Conservation (phyloP, 2,329 filamentous ascomycete genomes). For the Verticillium alfalfae region DNA sequence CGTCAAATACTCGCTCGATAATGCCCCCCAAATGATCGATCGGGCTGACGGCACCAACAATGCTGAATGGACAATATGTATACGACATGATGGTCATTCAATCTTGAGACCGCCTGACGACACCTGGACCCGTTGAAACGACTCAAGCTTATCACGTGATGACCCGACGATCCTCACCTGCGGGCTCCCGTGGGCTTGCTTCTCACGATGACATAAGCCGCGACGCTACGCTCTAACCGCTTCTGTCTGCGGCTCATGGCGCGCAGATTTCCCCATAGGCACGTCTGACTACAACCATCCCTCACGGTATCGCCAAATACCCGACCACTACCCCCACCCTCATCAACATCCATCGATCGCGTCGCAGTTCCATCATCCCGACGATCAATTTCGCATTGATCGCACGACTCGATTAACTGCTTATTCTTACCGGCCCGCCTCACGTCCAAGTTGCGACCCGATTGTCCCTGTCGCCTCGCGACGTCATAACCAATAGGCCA, state of each 20-base stretch:
- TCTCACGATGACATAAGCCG: not conserved
- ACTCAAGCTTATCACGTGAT: not conserved
- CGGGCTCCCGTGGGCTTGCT: not conserved
- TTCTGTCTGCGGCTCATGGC: not conserved
- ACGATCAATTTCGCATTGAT: not conserved
- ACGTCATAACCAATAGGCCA: not conserved
- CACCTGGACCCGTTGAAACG: too few species aligned
- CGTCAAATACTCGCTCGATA: not conserved
- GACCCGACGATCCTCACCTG: not conserved
- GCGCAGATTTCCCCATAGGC: not conserved
- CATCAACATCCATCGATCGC: not conserved
- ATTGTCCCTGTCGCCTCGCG: not conserved
- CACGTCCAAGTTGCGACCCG: not conserved
- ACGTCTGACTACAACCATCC: conserved; percentile 1
- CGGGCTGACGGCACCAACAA: too few species aligned
- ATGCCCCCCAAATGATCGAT: not conserved
- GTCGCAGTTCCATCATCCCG: not conserved
- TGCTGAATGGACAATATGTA: too few species aligned
- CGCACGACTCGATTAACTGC: not conserved
- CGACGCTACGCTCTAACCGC: not conserved
- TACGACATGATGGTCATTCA: too few species aligned
- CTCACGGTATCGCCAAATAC: not conserved
- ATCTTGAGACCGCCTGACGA: too few species aligned
- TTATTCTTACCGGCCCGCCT: not conserved
- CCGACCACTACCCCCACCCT: not conserved